Conservation (phyloP, 31 red algal species). For the Asparagopsis taxiformis region DNA sequence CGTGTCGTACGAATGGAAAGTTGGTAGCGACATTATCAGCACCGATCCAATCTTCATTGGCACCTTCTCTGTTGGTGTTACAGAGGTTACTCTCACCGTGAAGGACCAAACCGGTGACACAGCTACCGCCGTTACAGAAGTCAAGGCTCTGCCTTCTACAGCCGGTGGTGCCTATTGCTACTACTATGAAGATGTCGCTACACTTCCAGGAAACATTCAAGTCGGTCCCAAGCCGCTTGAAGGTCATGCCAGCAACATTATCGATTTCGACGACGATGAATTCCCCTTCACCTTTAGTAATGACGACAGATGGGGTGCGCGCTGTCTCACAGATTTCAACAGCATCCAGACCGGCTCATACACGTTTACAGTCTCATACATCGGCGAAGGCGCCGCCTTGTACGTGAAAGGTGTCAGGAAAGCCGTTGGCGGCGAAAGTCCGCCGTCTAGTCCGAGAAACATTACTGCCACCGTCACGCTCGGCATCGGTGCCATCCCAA, state of each 20-base stretch:
- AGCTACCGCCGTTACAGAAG: conserved; percentile 20
- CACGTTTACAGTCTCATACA: conserved; percentile 20
- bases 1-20: conserved; percentile 42
- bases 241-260: conserved; percentile 20
- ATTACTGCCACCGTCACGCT: conserved; percentile 21
- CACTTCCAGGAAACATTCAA: neutral
- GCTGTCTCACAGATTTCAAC: conserved; percentile 33
- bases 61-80: conserved; percentile 36
- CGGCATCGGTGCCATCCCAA: neutral
- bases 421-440: conserved; percentile 1
- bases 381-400: conserved; percentile 15
- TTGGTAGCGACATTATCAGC: conserved; percentile 12
- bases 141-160: conserved; percentile 29
- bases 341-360: conserved; percentile 26
- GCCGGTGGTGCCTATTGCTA: conserved; percentile 59
- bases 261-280: conserved; percentile 35
- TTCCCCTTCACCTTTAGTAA: conserved; percentile 24
- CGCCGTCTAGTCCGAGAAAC: neutral
- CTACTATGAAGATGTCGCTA: conserved; percentile 20
- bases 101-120: conserved; percentile 50
- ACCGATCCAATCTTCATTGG: conserved; percentile 15
- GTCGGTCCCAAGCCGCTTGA: conserved; percentile 7
- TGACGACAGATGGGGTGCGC: conserved; percentile 20
- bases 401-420: conserved; percentile 35
- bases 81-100: conserved; percentile 27